phyloP scores from a whole-genome alignment of 2,329 filamentous ascomycete species.

The Trichoderma hamatum region DNA sequence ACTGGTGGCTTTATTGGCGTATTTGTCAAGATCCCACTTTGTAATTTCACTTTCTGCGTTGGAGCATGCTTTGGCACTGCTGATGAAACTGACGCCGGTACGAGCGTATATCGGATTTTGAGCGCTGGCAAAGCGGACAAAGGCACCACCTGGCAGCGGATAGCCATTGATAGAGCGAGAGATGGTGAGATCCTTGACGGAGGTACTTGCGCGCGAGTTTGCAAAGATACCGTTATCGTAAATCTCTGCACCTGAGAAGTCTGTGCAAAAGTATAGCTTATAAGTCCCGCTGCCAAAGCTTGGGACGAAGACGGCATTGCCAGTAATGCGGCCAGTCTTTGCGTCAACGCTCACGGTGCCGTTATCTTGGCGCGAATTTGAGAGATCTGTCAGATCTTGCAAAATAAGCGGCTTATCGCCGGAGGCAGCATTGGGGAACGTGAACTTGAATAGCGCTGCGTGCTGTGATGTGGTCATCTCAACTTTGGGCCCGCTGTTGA shows the following conservation, averaged over 20 bases:
- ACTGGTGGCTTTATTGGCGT: constrained; percentile 54
- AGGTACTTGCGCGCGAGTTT: constrained; percentile 56
- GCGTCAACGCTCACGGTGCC: constrained; percentile 58
- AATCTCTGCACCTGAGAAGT: constrained; percentile 62
- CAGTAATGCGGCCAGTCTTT: constrained; percentile 62
- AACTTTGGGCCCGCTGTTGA: constrained; percentile 60
- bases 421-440: constrained; percentile 52
- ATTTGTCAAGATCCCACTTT: constrained; percentile 62
- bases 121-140: constrained; percentile 59
- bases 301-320: constrained; percentile 63
- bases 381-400: constrained; percentile 67
- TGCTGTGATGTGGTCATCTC: constrained; percentile 72
- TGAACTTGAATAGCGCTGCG: constrained; percentile 67
- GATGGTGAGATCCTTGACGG: constrained; percentile 52
- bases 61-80: constrained; percentile 64
- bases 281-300: constrained; percentile 68
- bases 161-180: constrained; percentile 56
- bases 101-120: constrained; percentile 61
- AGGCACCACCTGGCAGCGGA: constrained; percentile 63
- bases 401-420: constrained; percentile 60
- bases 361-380: constrained; percentile 61
- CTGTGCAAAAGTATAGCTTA: constrained; percentile 65
- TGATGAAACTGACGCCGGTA: constrained; percentile 72
- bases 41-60: constrained; percentile 73
- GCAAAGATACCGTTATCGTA: constrained; percentile 64